Base-by-base conservation (phyloP, 805 yeast species). In the Candida khao-thaluensis region DNA sequence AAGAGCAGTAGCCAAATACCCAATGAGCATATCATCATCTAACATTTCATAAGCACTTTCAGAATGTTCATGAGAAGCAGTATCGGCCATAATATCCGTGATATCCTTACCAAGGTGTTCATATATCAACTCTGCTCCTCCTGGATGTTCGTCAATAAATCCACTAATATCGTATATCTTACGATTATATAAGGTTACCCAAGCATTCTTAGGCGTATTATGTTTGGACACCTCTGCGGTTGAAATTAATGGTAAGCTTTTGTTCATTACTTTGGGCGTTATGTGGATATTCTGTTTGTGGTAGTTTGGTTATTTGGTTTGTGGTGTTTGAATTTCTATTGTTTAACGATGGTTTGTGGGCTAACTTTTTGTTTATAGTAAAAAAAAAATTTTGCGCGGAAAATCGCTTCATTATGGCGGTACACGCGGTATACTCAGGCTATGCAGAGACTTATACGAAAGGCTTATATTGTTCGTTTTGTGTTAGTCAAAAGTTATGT, bases 21-120 rank as follows among this genome's bases (percentile, higher is more conserved):
- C 96, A 30, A 91, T 78, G 44, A 87, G 61, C 63, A 80, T 83
- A 42, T 74, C 81, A 31, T 90, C 96, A 45, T 83, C 85, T 47
- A 91, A 67, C 75, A 90, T 82, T 37, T 86, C 93, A 59, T 85
- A 84, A 1, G 97, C 95, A 33, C 82, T 68, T 45, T 85, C 91
- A 4, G 93, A 81, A 60, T 91, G 96, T 36, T 75, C 79, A 58
- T 90, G 96, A 25, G 82, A 71, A 3, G 66, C 66, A 15, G 68
- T 69, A 54, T 91, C 97, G 6, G 82, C 79, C 74, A 91, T 76
- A 34, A 88, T 80, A 38, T 77, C 77, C 7, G 96, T 86, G 37
- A 77, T 58, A 47, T 78, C 84, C 48, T 73, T 69, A 16, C 84
- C 87, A 25, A 77, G 81, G 48, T 74, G 74, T 3, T 75, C 78